Evolutionary conservation across 2,329 filamentous ascomycete genomes (phyloP).

Genomic region (Botryosphaeria dothidea): DNA sequence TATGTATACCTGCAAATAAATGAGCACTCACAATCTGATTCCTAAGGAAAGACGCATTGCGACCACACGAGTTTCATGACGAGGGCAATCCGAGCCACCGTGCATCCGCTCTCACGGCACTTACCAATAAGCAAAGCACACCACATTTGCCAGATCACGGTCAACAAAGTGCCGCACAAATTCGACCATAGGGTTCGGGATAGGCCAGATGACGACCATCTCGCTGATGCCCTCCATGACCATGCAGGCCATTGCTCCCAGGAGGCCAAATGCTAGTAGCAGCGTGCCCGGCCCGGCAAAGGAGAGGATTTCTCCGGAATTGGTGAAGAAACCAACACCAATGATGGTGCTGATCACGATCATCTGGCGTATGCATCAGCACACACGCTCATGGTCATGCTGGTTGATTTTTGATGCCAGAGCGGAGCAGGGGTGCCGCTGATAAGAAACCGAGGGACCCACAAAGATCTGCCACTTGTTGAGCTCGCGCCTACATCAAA

Average conservation of each 20-base stretch:
- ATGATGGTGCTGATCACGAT: conserved; percentile 38
- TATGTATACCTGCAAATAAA: conserved; percentile 30
- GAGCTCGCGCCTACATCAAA: conserved; percentile 2
- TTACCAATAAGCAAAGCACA: conserved; percentile 39
- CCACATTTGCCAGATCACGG: conserved; percentile 35
- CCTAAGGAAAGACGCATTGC: background rate
- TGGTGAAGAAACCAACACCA: conserved; percentile 36
- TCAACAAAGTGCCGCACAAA: conserved; percentile 41
- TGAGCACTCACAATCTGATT: background rate
- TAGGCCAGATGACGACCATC: conserved; percentile 40
- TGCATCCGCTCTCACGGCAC: no score
- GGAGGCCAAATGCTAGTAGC: conserved; percentile 32
- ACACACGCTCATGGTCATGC: no score
- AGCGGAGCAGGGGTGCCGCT: no score
- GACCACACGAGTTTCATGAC: no score
- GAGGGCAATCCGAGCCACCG: no score
- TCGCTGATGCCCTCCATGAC: conserved; percentile 44
- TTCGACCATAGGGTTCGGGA: conserved; percentile 38
- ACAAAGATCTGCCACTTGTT: conserved; percentile 14
- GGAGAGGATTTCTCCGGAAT: conserved; percentile 33
- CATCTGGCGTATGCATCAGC: conserved; percentile 27
- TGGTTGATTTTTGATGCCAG: no score
- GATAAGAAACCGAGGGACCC: background rate
- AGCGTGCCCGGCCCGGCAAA: conserved; percentile 36
- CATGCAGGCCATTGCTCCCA: conserved; percentile 35